Percentiles rank a stretch among this genome's conserved stretches.
These are phyloP conservation scores for Daldinia sp. DNA, from an alignment of 2,329 filamentous ascomycete genomes.

Conservation along the genomic window DNA sequence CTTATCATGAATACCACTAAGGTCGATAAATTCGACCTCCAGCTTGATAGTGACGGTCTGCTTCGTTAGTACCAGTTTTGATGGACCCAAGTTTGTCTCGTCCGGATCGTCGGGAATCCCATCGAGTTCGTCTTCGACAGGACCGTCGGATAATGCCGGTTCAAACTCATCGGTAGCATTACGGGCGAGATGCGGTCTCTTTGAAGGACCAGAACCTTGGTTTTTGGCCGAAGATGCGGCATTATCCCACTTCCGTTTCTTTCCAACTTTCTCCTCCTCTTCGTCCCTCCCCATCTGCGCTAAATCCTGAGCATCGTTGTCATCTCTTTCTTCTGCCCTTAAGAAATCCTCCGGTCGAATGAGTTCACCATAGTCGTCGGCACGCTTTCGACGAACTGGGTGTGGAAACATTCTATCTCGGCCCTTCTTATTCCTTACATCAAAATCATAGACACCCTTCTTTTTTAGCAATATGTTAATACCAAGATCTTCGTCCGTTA, in stretches of 20 bases:
- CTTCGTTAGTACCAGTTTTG: constrained; percentile 76
- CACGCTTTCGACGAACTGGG: constrained; percentile 80
- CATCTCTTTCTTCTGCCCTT: constrained; percentile 89
- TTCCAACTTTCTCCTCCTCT: constrained; percentile 76
- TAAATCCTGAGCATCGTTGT: constrained; percentile 74
- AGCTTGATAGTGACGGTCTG: constrained; percentile 76
- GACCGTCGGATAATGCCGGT: constrained; percentile 55
- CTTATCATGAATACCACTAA: constrained; percentile 91
- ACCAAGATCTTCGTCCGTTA: constrained; percentile 90
- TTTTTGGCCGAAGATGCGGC: constrained; percentile 58
- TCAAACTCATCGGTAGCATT: constrained; percentile 62
- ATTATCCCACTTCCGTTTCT: constrained; percentile 95
- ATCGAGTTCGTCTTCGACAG: constrained; percentile 67
- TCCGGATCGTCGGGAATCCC: constrained; percentile 68
- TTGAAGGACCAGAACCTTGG: constrained; percentile 64
- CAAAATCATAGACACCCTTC: constrained; percentile 92
- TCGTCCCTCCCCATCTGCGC: constrained; percentile 63
- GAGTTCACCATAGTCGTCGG: constrained; percentile 92
- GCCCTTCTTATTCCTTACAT: constrained; percentile 90
- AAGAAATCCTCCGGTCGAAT: constrained; percentile 96
- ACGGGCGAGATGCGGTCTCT: constrained; percentile 66
- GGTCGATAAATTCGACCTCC: constrained; percentile 89
- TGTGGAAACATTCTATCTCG: constrained; percentile 94
- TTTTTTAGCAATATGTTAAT: constrained; percentile 90
- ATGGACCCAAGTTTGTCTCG: constrained; percentile 70